Base-by-base conservation (phyloP, 768 basidiomycete genomes). In the Coprinopsis marcescibilis region DNA sequence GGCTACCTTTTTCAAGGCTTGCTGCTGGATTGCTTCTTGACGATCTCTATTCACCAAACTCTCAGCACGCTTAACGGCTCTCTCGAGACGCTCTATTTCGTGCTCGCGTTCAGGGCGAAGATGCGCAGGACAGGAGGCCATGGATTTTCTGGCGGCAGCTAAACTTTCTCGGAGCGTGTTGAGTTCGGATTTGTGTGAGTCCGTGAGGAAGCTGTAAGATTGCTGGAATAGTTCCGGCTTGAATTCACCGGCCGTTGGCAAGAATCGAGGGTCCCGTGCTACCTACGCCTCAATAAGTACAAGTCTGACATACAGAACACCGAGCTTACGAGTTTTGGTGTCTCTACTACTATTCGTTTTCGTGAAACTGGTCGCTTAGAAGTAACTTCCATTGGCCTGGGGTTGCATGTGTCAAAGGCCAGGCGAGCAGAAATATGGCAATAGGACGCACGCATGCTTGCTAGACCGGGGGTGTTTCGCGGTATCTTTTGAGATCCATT, bases 321-420 rank as follows among this genome's bases (percentile, higher is more conserved):
- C 11, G 27, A 6, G 34, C 85, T 48, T 57, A 89, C 91, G 34
- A 73, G 58, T 51, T 80, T 77, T 30, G 76, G 71, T 12, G 78
- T 72, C 53, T 91, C 85, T 3, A 92, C 75, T 0, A 87, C 82
- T 8, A 69, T 70, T 47, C 90, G 69, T 44, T 73, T 73, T 17
- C 93, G 78, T 4, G 83, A 78, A 13, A 94, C 88, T 1, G 89
- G 89, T 55, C 76, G 77, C 63, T 93, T 96, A 0, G 92, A 90
- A 13, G 86, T 84, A 43, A 89, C 70, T 55, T 91, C 90, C 25
- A 69, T 73, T 1, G 93, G 93, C 1, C 93, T 94, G 42, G 23
- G 14, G 20, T 38, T n/a, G 39, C 17, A 29, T 23, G 7, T 35
- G 20, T 10, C 7, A 27, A 50, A 23, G 12, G 39, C 12, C 32